Base-by-base conservation (phyloP, 257 asterid genomes). In the Jaltomata sinuosa region DNA sequence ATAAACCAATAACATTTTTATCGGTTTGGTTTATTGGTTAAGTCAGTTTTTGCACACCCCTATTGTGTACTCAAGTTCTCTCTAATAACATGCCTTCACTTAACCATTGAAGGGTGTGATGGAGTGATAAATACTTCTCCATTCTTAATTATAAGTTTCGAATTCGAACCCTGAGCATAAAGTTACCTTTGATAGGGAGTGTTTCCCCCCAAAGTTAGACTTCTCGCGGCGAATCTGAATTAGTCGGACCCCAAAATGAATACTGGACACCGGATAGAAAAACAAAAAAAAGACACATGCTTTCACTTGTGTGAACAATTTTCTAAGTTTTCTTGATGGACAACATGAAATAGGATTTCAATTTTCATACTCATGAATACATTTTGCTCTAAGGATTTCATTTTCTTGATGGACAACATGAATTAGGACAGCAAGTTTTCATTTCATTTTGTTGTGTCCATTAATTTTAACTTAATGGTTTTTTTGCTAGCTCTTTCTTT, bases 71-170 rank as follows among this genome's bases (percentile, higher is more conserved):
- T 59, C 68, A 59, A 22, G 18, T 59, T 29, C 32, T 59, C 34
- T 25, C 32, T 59, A 14, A 52, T 45, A 45, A 11, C 52, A 45
- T 62, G 71, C 38, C 29, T 62, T 27, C 16, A 62, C 71, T 62
- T 27, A 38, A 27, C 14, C 4, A 18, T 12, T 2, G 12, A 3
- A 27, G 4, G 7, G 27, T 12, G 3, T 25, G 36, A 0, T 5
- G 2, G 12, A 25, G 3, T 3, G 14, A 0, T 12, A 25, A 61
- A 3, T 11, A 22, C 0, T 61, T 0, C 1, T 62, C 6, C 2
- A 29, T 62, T 14, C 8, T 62, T 27, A 62, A 62, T 0, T 0
- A 62, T 0, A 29, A 0, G 2, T 27, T 27, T 62, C 4, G 15
- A 12, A 10, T 61, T 61, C 7, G 19, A 61, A 32, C 0, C 1